phyloP scores from a whole-genome alignment of 192 early-diverging fungal species.

The Backusella macrospora region DNA sequence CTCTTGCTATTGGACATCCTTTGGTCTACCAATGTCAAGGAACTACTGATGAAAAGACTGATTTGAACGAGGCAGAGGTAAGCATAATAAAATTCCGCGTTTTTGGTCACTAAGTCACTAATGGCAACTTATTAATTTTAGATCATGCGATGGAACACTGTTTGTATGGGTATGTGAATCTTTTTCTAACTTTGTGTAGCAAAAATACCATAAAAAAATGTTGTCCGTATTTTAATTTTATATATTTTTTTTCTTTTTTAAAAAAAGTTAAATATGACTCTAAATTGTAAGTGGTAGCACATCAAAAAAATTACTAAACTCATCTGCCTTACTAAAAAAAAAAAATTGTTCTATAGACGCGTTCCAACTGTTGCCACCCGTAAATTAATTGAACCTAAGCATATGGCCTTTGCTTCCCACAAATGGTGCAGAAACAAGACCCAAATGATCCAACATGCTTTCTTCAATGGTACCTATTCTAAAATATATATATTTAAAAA shows the following conservation, averaged over 20 bases:
- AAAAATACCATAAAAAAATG: slow-evolving; percentile 9
- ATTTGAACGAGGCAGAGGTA: slow-evolving; percentile 13
- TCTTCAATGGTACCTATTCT: slow-evolving; percentile 24
- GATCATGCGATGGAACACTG: slow-evolving; percentile 26
- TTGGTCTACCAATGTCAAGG: slow-evolving; percentile 19
- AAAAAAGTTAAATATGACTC: slow-evolving; percentile 27
- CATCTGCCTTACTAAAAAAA: not conserved
- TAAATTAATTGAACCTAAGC: slow-evolving; percentile 22
- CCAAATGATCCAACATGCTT: slow-evolving; percentile 24
- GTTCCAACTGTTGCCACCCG: slow-evolving; percentile 27
- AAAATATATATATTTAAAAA: not conserved
- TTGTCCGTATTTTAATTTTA: not conserved
- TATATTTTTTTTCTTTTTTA: not conserved
- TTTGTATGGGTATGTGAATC: slow-evolving; percentile 25
- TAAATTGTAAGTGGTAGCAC: slow-evolving; percentile 17
- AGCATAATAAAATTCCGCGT: not conserved
- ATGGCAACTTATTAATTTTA: not conserved
- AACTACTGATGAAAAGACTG: not conserved
- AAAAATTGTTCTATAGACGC: not conserved
- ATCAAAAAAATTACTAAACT: not conserved
- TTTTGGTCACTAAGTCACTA: not conserved
- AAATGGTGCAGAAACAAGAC: slow-evolving; percentile 31
- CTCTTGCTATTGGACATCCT: slow-evolving; percentile 32
- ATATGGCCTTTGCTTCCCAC: slow-evolving; percentile 26
- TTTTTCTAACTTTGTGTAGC: not conserved